Conservation (phyloP, 2,329 filamentous ascomycete genomes). For the Nemania abortiva region DNA sequence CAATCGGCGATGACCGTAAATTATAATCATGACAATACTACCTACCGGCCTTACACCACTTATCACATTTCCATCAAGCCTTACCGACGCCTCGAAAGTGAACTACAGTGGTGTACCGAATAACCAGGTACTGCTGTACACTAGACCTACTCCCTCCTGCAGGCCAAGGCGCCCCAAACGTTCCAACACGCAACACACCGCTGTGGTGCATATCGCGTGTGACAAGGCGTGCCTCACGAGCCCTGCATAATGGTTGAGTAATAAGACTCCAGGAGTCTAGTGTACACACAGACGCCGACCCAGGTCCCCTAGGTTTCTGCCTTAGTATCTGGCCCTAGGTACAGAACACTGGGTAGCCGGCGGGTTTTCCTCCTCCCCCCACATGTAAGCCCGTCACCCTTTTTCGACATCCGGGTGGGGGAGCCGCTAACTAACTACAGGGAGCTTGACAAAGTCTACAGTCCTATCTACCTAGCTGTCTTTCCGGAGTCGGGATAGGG, state of each 20-base stretch:
- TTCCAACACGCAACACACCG: constrained; percentile 28
- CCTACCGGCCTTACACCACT: too few species aligned
- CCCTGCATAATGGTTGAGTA: constrained; percentile 32
- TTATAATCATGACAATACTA: neutral
- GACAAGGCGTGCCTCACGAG: constrained; percentile 32
- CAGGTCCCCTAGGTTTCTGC: neutral
- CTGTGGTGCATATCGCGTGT: constrained; percentile 31
- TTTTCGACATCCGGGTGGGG: constrained; percentile 31
- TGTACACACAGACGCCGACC: neutral
- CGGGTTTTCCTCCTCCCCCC: neutral
- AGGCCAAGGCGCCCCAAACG: constrained; percentile 26
- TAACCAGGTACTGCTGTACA: neutral
- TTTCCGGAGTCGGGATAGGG: neutral
- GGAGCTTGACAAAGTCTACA: neutral
- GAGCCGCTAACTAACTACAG: constrained; percentile 18
- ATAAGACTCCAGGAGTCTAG: constrained; percentile 2
- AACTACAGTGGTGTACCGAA: too few species aligned
- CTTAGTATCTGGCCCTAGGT: neutral
- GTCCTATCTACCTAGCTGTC: constrained; percentile 19
- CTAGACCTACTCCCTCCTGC: constrained; percentile 12
- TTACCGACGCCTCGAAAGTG: too few species aligned
- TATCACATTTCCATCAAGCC: too few species aligned
- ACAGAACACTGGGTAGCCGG: neutral
- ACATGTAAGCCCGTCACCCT: constrained; percentile 23
- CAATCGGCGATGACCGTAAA: constrained; percentile 7